Percentiles rank a stretch among this genome's conserved stretches.
These are phyloP conservation scores for Botrytis paeoniae DNA, from an alignment of 2,329 filamentous ascomycete genomes.

Conservation along the genomic window DNA sequence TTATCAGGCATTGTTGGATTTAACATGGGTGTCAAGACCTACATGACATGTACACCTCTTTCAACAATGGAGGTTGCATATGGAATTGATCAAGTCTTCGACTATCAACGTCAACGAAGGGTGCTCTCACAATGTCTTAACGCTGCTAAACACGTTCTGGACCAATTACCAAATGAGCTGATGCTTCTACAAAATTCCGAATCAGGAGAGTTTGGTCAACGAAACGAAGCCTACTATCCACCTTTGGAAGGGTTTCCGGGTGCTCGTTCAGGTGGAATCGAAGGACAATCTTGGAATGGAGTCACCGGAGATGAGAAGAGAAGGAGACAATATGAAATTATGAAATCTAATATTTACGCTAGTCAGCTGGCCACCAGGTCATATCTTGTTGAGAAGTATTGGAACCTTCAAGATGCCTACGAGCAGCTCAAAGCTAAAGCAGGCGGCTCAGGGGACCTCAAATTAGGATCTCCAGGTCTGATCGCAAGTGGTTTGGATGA, in stretches of 20 bases:
- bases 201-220: constrained; percentile 41
- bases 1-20: constrained; percentile 76
- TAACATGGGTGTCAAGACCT: constrained; percentile 74
- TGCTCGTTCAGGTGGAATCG: constrained; percentile 23
- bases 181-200: constrained; percentile 48
- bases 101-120: constrained; percentile 73
- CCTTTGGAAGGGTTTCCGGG: constrained; percentile 44
- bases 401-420: constrained; percentile 68
- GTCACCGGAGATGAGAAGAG: constrained; percentile 40
- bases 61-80: constrained; percentile 80
- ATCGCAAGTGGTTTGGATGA: constrained; percentile 33
- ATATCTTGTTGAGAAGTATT: constrained; percentile 84
- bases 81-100: constrained; percentile 71
- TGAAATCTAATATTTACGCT: constrained; percentile 86
- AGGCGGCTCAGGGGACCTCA: constrained; percentile 4
- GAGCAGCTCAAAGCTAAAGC: constrained; percentile 43
- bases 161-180: constrained; percentile 66
- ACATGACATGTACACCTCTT: constrained; percentile 74
- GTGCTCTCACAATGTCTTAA: constrained; percentile 69
- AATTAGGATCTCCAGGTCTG: constrained; percentile 28
- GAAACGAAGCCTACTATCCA: constrained; percentile 52
- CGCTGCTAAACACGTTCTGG: constrained; percentile 66
- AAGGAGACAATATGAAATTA: constrained; percentile 76
- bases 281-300: constrained; percentile 34
- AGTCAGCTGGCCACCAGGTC: constrained; percentile 79